Evolutionary conservation across 305 asterid species (phyloP), one percentile per base, ranked within the genome.

Genomic region (Nicotiana rustica): DNA sequence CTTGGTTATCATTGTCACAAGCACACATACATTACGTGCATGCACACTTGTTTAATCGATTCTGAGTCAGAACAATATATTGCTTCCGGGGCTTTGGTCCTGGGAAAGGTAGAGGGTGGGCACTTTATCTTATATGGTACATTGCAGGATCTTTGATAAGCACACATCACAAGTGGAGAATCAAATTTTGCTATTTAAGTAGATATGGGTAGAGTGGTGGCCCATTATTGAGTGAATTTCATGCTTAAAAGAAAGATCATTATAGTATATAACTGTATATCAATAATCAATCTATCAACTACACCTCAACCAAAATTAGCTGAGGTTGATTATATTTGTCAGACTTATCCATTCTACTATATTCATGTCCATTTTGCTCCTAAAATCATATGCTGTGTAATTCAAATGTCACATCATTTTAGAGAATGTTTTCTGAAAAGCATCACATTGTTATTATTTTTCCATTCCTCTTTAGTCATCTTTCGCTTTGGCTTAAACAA

Each of bases 401-500:
- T 55, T 76, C 66, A 15, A 55, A 76, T 76, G 80, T 2, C 31
- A 31, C 15, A 76, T 55, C 49, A 55, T 76, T 76, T 76, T 15
- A 17, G 49, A 76, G 80, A 55, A 55, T 76, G 12, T 55, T 55
- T 29, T 76, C 31, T 17, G 80, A 29, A 75, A 76, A 55, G 31
- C 66, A 55, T 33, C 49, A 15, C 6, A 29, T 31, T 76, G n/a
- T 31, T 29, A 55, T 17, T 29, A 29, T 55, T 38, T 52, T 75
- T 52, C 61, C 5, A 52, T 52, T 52, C 49, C 8, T 41, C 17
- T 25, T 52, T 75, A 75, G 61, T 49, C 14, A 52, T 52, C 80
- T 75, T 49, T 75, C 15, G 29, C 47, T 25, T 52, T 76, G 31
- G 25, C 80, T 55, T 76, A 17, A 36, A 76, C 80, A 76, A n/a